These are phyloP conservation scores for Ophidiomyces ophidiicola DNA, from an alignment of 2,329 filamentous ascomycete species.

Conservation along the genomic window DNA sequence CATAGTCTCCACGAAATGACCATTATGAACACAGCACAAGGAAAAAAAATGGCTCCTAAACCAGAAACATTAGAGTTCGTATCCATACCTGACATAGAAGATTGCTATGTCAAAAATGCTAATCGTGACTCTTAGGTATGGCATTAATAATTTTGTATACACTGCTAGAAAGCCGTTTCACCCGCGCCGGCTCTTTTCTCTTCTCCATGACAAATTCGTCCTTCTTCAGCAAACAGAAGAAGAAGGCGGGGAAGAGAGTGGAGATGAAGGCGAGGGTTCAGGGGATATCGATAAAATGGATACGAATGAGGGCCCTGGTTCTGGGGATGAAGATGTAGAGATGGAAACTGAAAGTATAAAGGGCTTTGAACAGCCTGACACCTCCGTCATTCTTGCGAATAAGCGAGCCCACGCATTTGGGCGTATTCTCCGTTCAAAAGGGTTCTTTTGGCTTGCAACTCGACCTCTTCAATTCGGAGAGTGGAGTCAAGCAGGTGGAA, in stretches of 20 bases:
- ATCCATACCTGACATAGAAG: constrained; percentile 3
- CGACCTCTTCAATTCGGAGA: constrained; percentile 33
- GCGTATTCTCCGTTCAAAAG: constrained; percentile 33
- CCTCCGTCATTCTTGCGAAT: constrained; percentile 27
- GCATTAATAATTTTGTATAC: constrained; percentile 59
- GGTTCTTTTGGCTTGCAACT: constrained; percentile 36
- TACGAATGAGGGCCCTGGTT: constrained; percentile 17
- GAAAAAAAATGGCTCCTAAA: constrained; percentile 48
- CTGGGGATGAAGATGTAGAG: constrained; percentile 13
- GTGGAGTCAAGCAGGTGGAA: constrained; percentile 36
- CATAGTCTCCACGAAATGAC: constrained; percentile 58
- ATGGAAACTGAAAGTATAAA: constrained; percentile 17
- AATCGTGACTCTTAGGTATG: constrained; percentile 37
- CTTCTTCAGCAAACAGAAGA: constrained; percentile 29
- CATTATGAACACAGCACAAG: constrained; percentile 41
- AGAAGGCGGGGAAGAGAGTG: constrained; percentile 18
- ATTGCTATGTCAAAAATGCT: not conserved
- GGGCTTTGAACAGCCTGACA: constrained; percentile 26
- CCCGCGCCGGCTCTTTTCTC: constrained; percentile 29
- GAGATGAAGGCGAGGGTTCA: constrained; percentile 15
- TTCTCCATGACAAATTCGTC: constrained; percentile 37
- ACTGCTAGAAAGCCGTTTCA: constrained; percentile 43
- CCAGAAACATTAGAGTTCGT: constrained; percentile 57
- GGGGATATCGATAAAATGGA: constrained; percentile 22
- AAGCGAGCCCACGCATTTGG: constrained; percentile 29